phyloP scores from a whole-genome alignment of 257 asterid genomes.

The Gardenia jasminoides region DNA sequence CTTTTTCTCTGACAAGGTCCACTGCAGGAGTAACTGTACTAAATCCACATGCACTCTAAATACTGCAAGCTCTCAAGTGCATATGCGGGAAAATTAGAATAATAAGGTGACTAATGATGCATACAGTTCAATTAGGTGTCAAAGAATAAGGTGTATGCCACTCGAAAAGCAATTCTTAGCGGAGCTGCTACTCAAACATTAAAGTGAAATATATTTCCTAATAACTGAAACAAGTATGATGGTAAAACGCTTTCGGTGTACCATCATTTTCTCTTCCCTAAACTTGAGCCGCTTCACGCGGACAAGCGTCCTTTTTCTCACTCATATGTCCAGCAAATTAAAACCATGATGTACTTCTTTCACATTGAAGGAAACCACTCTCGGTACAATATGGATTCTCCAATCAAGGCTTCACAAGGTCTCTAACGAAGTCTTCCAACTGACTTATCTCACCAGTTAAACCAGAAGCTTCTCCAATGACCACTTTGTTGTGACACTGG shows the following conservation, averaged over 20 bases:
- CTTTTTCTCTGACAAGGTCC: no score
- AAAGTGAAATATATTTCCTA: background rate
- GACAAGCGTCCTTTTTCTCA: background rate
- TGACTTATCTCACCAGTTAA: conserved; percentile 55
- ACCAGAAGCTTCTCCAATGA: conserved; percentile 78
- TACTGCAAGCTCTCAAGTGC: background rate
- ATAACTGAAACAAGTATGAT: background rate
- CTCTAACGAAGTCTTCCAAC: conserved; percentile 75
- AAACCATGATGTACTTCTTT: background rate
- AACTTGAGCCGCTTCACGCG: background rate
- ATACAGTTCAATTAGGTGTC: background rate
- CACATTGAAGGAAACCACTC: background rate
- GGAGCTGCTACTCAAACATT: background rate
- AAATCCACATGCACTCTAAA: background rate
- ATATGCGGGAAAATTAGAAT: background rate
- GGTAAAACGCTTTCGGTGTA: background rate
- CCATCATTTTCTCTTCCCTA: background rate
- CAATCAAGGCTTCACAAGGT: conserved; percentile 46
- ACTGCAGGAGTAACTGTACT: background rate
- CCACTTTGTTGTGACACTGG: conserved; percentile 70
- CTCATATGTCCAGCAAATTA: background rate
- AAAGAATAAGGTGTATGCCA: background rate
- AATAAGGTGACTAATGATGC: background rate
- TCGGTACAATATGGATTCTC: background rate
- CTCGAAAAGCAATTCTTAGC: background rate